phyloP scores from a whole-genome alignment of 805 yeast species.

The Saturnispora gosingensis region DNA sequence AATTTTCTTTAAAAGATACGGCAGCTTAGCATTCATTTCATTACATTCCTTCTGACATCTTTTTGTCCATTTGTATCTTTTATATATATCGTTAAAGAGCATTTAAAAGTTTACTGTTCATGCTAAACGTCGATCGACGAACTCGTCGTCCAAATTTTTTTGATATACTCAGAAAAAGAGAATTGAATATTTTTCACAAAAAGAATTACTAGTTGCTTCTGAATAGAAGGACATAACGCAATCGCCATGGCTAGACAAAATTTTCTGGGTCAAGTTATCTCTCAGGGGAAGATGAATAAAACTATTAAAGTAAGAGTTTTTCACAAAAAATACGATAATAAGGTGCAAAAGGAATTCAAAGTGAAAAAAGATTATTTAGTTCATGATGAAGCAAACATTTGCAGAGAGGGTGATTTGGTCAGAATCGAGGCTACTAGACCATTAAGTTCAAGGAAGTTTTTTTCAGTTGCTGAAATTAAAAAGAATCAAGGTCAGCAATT shows the following conservation, averaged over 20 bases:
- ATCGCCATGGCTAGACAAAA: constrained; percentile 74
- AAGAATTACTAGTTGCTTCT: neutral
- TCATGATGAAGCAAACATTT: constrained; percentile 86
- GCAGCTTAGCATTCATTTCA: neutral
- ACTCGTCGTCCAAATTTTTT: neutral
- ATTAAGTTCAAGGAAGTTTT: constrained; percentile 67
- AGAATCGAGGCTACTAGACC: constrained; percentile 88
- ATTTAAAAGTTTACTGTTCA: neutral
- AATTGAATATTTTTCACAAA: neutral
- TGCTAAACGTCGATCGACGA: neutral
- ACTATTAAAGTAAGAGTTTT: constrained; percentile 90
- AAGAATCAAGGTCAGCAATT: constrained; percentile 87
- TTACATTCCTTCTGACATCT: neutral
- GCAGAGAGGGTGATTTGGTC: constrained; percentile 93
- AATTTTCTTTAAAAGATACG: neutral
- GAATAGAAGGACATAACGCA: neutral
- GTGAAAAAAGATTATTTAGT: constrained; percentile 78
- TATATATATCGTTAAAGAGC: neutral
- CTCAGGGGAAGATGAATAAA: constrained; percentile 94
- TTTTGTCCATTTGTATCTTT: neutral
- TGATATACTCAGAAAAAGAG: neutral
- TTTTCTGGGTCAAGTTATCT: constrained; percentile 84
- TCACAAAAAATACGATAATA: constrained; percentile 60
- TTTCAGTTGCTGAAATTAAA: constrained; percentile 88
- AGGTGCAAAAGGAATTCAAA: constrained; percentile 65